Evolutionary conservation across 225 moss, liverwort and hornwort genomes (phyloP).

Genomic region (Bryoerythrophyllum caledonicum): DNA sequence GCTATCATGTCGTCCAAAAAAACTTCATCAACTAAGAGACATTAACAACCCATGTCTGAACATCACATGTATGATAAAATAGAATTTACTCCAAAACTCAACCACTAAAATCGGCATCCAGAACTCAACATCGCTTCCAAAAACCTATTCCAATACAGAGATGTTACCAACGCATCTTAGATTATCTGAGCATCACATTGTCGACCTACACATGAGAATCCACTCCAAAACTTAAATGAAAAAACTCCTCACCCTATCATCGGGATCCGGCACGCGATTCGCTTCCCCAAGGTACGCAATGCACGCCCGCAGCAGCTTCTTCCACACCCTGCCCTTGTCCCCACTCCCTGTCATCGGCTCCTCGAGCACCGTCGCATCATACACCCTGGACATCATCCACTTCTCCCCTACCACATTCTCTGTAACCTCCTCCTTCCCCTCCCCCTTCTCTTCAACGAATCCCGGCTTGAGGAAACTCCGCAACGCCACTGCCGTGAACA

Average conservation of each 20-base stretch:
- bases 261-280: slow-evolving; percentile 76
- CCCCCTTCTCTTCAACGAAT: slow-evolving; percentile 21
- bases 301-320: slow-evolving; percentile 78
- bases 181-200: neutral
- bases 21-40: too few relatives aligned
- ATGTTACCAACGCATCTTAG: neutral
- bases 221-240: neutral
- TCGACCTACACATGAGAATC: neutral
- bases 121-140: slow-evolving; percentile 23
- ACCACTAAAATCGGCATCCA: slow-evolving; percentile 22
- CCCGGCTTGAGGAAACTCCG: slow-evolving; percentile 32
- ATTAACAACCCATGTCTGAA: too few relatives aligned
- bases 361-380: slow-evolving; percentile 79
- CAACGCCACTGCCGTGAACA: slow-evolving; percentile 48
- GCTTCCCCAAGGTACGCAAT: slow-evolving; percentile 89
- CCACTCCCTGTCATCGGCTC: slow-evolving; percentile 73
- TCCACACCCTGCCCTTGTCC: slow-evolving; percentile 73
- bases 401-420: slow-evolving; percentile 25
- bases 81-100: too few relatives aligned
- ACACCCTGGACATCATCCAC: slow-evolving; percentile 66
- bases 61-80: too few relatives aligned
- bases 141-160: neutral
- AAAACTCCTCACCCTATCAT: slow-evolving; percentile 63
- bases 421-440: slow-evolving; percentile 14
- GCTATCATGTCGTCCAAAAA: too few relatives aligned